phyloP scores from a whole-genome alignment of 176 grass and related monocot genomes.

The Hyparrhenia diplandra region DNA sequence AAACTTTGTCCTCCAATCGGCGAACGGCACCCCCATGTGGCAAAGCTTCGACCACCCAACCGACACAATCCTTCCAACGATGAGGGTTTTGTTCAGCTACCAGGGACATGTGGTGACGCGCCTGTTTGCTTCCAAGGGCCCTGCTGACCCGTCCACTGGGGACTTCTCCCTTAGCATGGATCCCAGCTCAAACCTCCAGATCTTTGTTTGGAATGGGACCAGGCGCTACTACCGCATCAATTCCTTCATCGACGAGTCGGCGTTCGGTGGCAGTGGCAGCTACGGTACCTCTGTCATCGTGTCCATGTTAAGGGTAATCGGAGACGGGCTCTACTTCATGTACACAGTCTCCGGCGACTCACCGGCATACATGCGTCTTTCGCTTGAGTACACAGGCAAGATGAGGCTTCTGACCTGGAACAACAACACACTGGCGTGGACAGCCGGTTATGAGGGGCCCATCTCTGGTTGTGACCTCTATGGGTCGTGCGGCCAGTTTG shows the following conservation, averaged over 20 bases:
- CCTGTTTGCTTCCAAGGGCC: constrained; percentile 21
- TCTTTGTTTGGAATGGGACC: not conserved
- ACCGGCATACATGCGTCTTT: not conserved
- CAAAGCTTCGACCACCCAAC: constrained; percentile 44
- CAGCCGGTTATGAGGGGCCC: too few relatives aligned
- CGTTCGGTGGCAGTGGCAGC: too few relatives aligned
- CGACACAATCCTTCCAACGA: constrained; percentile 23
- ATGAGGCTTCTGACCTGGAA: not conserved
- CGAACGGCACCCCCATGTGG: not conserved
- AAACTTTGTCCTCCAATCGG: constrained; percentile 16
- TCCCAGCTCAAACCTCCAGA: not conserved
- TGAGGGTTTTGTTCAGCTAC: not conserved
- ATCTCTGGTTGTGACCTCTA: too few relatives aligned
- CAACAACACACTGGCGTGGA: not conserved
- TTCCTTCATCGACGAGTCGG: too few relatives aligned
- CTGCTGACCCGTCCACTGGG: constrained; percentile 18
- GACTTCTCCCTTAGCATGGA: not conserved
- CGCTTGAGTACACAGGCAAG: constrained; percentile 19
- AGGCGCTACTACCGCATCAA: not conserved
- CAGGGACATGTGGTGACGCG: not conserved
- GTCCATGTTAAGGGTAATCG: not conserved
- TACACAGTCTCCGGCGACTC: not conserved
- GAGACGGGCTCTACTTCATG: not conserved
- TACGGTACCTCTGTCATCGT: not conserved
- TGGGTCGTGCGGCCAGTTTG: too few relatives aligned